Conservation (phyloP, 2,329 filamentous ascomycete species). For the Trichoderma atrobrunneum region DNA sequence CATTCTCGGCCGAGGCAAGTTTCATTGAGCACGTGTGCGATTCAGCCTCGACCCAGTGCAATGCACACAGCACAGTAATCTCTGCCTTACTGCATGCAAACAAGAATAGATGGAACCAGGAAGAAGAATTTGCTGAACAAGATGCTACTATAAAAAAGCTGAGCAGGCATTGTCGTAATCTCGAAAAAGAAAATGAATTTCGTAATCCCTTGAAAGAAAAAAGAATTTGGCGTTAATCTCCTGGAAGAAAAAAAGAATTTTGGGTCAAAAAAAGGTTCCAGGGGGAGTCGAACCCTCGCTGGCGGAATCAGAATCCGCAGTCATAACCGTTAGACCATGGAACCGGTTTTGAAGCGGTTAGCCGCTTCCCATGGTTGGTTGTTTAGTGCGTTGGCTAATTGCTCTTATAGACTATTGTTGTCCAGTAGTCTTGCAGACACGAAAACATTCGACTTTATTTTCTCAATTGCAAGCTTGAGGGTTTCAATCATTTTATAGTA, state of each 20-base stretch:
- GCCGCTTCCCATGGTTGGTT: constrained; percentile 13
- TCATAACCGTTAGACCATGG: constrained; percentile 23
- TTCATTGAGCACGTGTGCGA: neutral
- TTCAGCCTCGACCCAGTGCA: neutral
- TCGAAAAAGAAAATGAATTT: too few species aligned
- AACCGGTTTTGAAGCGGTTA: constrained; percentile 18
- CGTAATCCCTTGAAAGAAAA: too few species aligned
- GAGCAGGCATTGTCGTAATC: neutral
- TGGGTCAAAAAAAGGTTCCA: constrained; percentile 9
- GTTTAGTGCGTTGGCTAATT: neutral
- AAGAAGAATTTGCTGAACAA: neutral
- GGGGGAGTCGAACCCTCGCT: constrained; percentile 23
- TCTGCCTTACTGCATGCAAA: neutral
- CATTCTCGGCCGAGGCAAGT: neutral
- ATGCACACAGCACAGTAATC: neutral
- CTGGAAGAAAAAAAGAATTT: neutral
- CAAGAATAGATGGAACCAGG: neutral
- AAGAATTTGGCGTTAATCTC: too few species aligned
- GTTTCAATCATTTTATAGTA: neutral
- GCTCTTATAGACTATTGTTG: neutral
- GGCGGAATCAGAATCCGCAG: constrained; percentile 23
- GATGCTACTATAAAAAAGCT: neutral
- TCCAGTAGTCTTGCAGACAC: too few species aligned
- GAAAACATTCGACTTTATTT: neutral
- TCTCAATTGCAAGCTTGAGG: neutral